Evolutionary conservation across 352 stramenopile genomes (phyloP), one percentile per base, ranked within the genome.

Genomic region (Globisporangium spinosum): DNA sequence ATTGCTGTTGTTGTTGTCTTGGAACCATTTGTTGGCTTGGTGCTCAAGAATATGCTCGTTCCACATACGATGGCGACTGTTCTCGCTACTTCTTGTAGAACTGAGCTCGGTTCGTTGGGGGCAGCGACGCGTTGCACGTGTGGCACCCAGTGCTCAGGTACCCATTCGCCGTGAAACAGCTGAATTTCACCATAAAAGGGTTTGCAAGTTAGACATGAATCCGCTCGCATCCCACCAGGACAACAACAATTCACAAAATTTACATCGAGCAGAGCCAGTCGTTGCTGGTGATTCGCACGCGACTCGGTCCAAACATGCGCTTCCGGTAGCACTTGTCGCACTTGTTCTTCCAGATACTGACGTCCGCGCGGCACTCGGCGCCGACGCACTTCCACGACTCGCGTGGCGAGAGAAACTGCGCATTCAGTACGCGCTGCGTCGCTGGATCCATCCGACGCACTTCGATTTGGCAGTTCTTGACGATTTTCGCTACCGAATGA

Each of bases 201-300:
- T 25, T 20, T 23, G 17, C 29, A 17, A 9, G n/a, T n/a, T 38
- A 5, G 25, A 60, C 17, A 51, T 23, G 17, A 22, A 12, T 51
- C 17, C 43, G 9, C 22, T 23, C 43, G n/a, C 7, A 22, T 22
- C 43, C 8, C 3, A 20, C 43, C 32, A 54, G 7, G 6, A 43
- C 4, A 43, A n/a, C 32, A 35, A 55, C 54, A 40, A 8, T 17
- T 7, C 17, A 22, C 43, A 23, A n/a, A 0, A 78, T 79, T 59
- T 72, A 92, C 84, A 92, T 76, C 10, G 79, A 86, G 62, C 84
- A 92, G n/a, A 92, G 69, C 84, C 84, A 92, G 35, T 80, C 83
- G 17, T 73, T 70, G 6, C 65, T 53, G 45, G 61, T 59, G 57
- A 90, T 85, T 23, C 74, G 78, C 13, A 80, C 74, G 55, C 77